Evolutionary conservation across 768 basidiomycete species (phyloP), one percentile per base, ranked within the genome.

Genomic region (Podaxis rugospora): DNA sequence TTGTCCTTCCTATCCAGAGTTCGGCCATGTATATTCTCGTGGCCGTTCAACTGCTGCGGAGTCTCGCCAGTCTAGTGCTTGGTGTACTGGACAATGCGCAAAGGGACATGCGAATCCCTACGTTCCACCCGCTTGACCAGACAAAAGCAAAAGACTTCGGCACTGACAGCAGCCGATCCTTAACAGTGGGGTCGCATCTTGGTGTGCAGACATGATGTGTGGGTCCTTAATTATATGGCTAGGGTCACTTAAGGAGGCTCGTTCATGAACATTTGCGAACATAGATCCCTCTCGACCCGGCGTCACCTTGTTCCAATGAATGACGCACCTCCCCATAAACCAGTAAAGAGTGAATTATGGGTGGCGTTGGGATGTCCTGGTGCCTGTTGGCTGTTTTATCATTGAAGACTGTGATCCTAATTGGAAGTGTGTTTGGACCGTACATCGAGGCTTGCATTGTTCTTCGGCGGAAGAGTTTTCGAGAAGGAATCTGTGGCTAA

Each of bases 161-260:
- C 88, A 89, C 64, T 72, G 87, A 51, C 82, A 83, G 65, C 87
- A 88, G 64, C 80, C 81, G 55, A 77, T 80, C 5, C 87, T 89
- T 14, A 89, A 89, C 66, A 68, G 88, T 9, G 86, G 87, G 27
- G 5, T 28, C 27, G 27, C 27, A 4, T 86, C 84, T 3, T 86
- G 84, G 86, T 85, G 53, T 44, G 71, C 62, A 1, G 32, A 32
- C 32, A 9, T 32, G 32, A 3, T 32, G 32, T 9, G 7, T 9
- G 32, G 9, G 32, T 28, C 32, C 32, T 32, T 32, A 32, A 32
- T 9, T 1, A 32, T 32, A 32, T 32, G 32, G 9, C 32, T 32
- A 32, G 32, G 7, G 2, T 32, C 7, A 9, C 32, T 9, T 9
- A 7, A 32, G 28, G 32, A 9, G 32, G 9, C 7, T 32, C 32